A percentile compares a stretch with the other conserved stretches of the same genome.
Conservation (phyloP, 805 yeast species). For the Candida succiphila region DNA sequence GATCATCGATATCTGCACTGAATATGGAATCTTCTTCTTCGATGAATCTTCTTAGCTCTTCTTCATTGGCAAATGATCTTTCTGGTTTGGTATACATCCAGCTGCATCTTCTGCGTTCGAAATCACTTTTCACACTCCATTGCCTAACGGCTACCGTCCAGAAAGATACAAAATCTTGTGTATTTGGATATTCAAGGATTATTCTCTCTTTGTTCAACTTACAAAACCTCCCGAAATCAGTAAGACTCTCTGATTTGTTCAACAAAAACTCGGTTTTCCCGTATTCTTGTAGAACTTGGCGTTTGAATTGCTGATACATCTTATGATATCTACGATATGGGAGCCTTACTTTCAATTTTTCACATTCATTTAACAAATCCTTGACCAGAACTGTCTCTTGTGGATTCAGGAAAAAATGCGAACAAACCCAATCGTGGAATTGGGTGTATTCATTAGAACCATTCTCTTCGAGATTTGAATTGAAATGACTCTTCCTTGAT, state of each 20-base stretch:
- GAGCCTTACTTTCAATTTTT: background rate
- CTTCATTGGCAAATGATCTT: constrained; percentile 14
- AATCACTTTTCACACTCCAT: constrained; percentile 11
- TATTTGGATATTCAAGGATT: constrained; percentile 9
- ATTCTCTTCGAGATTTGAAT: no score
- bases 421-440: background rate
- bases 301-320: constrained; percentile 5
- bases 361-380: background rate
- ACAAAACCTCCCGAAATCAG: constrained; percentile 21
- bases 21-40: background rate
- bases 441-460: no score
- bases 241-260: constrained; percentile 12
- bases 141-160: constrained; percentile 16
- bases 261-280: constrained; percentile 9
- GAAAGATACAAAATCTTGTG: constrained; percentile 13
- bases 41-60: constrained; percentile 12
- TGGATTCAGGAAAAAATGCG: background rate
- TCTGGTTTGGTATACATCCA: constrained; percentile 3
- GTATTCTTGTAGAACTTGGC: constrained; percentile 1
- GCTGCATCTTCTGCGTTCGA: constrained; percentile 8
- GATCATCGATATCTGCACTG: background rate
- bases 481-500: no score
- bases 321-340: constrained; percentile 5
- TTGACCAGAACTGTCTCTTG: background rate
- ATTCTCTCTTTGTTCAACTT: constrained; percentile 9